A percentile compares a stretch with the other conserved stretches of the same genome.
Conservation (phyloP, 2,329 filamentous ascomycete genomes). For the Monosporascus sp. region DNA sequence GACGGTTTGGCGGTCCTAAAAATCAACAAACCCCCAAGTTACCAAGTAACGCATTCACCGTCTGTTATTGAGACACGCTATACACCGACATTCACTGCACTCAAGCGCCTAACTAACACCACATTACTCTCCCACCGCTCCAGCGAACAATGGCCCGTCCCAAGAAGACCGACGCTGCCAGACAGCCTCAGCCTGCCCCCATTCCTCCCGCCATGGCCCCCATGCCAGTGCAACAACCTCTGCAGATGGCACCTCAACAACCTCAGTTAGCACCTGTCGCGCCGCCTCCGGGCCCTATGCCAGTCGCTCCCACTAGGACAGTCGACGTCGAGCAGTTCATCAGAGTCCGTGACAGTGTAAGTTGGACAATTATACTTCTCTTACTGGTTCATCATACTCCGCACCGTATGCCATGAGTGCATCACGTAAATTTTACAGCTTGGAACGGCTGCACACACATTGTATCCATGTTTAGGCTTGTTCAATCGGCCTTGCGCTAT, state of each 20-base stretch:
- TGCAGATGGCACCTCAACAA: conserved; percentile 11
- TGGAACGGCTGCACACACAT: too few species aligned
- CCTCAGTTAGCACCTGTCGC: conserved; percentile 13
- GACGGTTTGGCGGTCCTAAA: neutral
- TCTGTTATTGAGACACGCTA: neutral
- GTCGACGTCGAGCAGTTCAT: conserved; percentile 73
- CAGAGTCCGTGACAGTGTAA: conserved; percentile 76
- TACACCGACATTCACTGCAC: too few species aligned
- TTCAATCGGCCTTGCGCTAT: too few species aligned
- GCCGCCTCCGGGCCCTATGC: conserved; percentile 13
- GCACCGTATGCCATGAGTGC: neutral
- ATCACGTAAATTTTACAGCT: too few species aligned
- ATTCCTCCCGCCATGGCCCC: conserved; percentile 34
- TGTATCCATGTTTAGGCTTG: too few species aligned
- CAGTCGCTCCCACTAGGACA: conserved; percentile 15
- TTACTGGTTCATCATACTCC: neutral
- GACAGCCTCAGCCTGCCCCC: conserved; percentile 32
- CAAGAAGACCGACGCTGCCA: conserved; percentile 33
- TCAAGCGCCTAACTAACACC: neutral
- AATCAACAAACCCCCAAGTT: neutral
- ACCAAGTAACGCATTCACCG: neutral
- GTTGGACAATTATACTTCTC: conserved; percentile 26
- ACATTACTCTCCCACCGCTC: neutral
- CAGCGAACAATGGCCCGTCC: conserved; percentile 31
- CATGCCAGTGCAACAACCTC: conserved; percentile 20